phyloP scores from a whole-genome alignment of 768 basidiomycete species.

The Serendipita sp. region DNA sequence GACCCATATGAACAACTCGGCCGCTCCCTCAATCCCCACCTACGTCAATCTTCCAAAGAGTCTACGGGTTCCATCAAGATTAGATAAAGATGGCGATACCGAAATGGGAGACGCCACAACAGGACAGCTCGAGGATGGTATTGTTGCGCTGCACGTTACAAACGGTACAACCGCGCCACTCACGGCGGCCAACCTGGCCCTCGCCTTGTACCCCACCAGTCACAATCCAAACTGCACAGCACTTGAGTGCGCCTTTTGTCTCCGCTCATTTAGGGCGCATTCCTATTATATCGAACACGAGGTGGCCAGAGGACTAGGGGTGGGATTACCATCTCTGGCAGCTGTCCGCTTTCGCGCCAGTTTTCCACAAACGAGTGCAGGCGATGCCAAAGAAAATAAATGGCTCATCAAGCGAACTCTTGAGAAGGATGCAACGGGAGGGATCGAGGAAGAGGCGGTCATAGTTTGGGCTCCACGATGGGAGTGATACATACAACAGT shows the following conservation, averaged over 20 bases:
- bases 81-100: background rate
- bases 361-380: background rate
- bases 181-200: background rate
- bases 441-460: background rate
- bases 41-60: background rate
- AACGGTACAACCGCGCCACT: background rate
- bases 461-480: background rate
- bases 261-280: background rate
- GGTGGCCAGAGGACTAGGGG: background rate
- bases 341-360: background rate
- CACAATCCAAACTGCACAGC: background rate
- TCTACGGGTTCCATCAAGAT: background rate
- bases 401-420: background rate
- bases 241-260: background rate
- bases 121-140: background rate
- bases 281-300: background rate
- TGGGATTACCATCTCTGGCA: background rate
- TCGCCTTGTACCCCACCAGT: background rate
- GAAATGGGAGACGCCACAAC: background rate
- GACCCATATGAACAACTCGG: background rate
- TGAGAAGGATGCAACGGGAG: background rate
- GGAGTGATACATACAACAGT: background rate
- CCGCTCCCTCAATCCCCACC: background rate
- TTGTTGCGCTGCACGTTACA: background rate
- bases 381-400: constrained; percentile 2